phyloP scores from a whole-genome alignment of 2,329 filamentous ascomycete species.

The Stemphylium beticola region DNA sequence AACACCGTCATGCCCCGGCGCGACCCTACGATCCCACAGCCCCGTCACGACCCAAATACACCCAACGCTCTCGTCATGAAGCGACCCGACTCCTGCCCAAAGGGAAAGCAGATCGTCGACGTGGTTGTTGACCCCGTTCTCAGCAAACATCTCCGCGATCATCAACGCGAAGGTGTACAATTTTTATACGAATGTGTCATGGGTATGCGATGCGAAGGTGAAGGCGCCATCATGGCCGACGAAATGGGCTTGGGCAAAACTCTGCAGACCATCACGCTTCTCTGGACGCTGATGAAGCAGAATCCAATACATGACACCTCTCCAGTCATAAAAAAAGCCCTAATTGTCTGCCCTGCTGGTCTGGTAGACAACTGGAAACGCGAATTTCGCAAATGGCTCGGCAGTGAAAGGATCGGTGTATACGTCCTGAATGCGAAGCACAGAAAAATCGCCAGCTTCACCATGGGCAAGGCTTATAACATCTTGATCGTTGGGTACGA shows the following conservation, averaged over 20 bases:
- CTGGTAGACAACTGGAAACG: conserved; percentile 76
- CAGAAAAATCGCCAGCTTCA: conserved; percentile 70
- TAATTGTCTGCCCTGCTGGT: conserved; percentile 76
- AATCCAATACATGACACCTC: conserved; percentile 66
- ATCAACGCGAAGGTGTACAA: conserved; percentile 72
- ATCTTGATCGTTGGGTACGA: conserved; percentile 79
- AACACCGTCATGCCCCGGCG: conserved; percentile 58
- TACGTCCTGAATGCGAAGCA: conserved; percentile 66
- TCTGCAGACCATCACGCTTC: conserved; percentile 71
- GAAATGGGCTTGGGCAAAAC: conserved; percentile 81
- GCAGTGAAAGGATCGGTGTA: conserved; percentile 72
- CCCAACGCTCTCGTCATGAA: conserved; percentile 71
- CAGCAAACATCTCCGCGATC: conserved; percentile 66
- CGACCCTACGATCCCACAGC: conserved; percentile 57
- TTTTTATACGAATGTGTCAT: conserved; percentile 80
- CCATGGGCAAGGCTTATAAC: conserved; percentile 69
- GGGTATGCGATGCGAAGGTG: conserved; percentile 70
- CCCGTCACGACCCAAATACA: conserved; percentile 69
- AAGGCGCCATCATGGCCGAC: conserved; percentile 74
- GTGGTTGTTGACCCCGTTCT: conserved; percentile 74
- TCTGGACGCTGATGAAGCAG: conserved; percentile 76
- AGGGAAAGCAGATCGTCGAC: conserved; percentile 71
- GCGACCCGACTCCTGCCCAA: conserved; percentile 60
- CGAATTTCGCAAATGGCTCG: conserved; percentile 77
- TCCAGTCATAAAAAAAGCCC: conserved; percentile 71